Evolutionary conservation across 2,329 filamentous ascomycete genomes (phyloP).

Genomic region (Fusarium tricinctum): DNA sequence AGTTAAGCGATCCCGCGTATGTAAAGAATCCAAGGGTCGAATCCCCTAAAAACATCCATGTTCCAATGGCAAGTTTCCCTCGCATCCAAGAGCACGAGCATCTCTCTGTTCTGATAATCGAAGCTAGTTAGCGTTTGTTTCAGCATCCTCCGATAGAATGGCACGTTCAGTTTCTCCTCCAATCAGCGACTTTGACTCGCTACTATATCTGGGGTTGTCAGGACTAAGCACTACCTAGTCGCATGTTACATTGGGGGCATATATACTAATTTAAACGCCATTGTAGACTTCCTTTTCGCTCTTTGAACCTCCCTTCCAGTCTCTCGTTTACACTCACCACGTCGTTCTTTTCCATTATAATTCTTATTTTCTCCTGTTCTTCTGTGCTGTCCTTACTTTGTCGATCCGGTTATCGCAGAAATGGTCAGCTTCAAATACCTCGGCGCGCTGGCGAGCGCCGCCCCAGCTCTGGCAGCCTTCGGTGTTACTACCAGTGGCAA

Average conservation of each 20-base stretch:
- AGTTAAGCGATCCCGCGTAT: neutral
- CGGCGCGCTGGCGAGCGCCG: conserved; percentile 49
- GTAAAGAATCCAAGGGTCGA: no score
- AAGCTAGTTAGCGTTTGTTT: conserved; percentile 34
- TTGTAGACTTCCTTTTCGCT: neutral
- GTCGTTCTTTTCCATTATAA: neutral
- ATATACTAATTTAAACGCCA: neutral
- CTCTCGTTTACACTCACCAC: conserved; percentile 8
- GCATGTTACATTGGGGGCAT: neutral
- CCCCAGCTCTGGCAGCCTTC: conserved; percentile 57
- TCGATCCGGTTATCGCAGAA: conserved; percentile 33
- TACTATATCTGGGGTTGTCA: no score
- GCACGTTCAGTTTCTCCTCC: conserved; percentile 45
- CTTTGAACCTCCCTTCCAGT: conserved; percentile 2
- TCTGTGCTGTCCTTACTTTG: conserved; percentile 3
- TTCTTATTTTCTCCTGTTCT: neutral
- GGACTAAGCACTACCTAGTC: no score
- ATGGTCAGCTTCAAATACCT: conserved; percentile 47
- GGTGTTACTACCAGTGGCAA: conserved; percentile 58
- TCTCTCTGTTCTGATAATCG: neutral
- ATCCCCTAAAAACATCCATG: neutral
- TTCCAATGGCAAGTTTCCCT: no score
- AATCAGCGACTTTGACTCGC: conserved; percentile 30
- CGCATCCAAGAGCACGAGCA: conserved; percentile 5
- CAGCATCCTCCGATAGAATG: conserved; percentile 33